Conservation (phyloP, 83 land plant species). For the Thuja plicata region DNA sequence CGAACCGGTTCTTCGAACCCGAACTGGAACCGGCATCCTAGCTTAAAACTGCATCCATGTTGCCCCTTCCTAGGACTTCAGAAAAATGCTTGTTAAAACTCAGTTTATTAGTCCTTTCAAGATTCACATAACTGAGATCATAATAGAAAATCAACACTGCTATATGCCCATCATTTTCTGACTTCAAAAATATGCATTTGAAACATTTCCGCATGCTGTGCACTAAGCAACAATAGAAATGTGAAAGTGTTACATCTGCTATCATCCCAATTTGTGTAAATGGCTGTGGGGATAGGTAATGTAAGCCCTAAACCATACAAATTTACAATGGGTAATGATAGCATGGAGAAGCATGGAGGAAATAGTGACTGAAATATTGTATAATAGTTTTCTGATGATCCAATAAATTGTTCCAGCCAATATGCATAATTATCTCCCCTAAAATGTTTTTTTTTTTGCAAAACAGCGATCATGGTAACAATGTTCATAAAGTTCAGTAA, state of each 20-base stretch:
- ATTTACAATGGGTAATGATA: background rate
- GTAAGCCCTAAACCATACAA: background rate
- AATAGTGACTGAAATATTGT: background rate
- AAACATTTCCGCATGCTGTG: background rate
- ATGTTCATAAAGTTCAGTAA: too few species aligned
- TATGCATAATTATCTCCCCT: background rate
- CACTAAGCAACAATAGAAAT: background rate
- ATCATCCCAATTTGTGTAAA: background rate
- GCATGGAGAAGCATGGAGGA: background rate
- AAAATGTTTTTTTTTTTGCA: background rate
- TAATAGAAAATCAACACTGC: background rate
- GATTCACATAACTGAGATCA: background rate
- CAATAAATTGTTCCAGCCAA: background rate
- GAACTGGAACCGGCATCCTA: too few species aligned
- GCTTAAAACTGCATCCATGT: too few species aligned
- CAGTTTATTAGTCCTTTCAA: background rate
- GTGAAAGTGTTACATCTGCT: background rate
- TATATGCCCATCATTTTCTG: background rate
- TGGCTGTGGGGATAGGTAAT: background rate
- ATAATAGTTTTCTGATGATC: background rate
- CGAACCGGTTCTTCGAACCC: too few species aligned
- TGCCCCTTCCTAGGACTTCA: too few species aligned
- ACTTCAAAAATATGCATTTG: background rate
- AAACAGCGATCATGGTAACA: background rate
- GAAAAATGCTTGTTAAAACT: background rate